Percentiles rank a stretch among this genome's conserved stretches.
These are phyloP conservation scores for Blastocladiella emersonii DNA, from an alignment of 371 early-diverging fungal species.

Conservation along the genomic window DNA sequence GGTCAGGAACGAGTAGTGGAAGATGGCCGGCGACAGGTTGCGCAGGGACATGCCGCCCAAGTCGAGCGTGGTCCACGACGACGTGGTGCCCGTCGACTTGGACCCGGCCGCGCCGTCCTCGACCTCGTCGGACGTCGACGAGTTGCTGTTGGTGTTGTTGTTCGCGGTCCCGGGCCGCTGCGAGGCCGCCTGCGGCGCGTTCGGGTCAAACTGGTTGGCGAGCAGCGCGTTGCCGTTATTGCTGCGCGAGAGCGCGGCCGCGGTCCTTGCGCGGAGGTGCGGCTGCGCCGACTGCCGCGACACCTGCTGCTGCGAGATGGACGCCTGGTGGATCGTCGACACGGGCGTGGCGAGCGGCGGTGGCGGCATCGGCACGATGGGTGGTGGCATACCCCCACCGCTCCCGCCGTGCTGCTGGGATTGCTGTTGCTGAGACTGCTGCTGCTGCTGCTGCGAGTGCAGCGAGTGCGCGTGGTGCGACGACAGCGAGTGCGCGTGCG, in stretches of 20 bases:
- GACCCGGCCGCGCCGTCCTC: slow-evolving; percentile 9
- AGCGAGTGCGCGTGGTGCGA: too few species aligned
- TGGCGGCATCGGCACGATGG: background rate
- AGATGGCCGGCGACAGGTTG: slow-evolving; percentile 55
- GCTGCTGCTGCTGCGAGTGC: too few species aligned
- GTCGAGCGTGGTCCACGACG: slow-evolving; percentile 69
- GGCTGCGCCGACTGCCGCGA: slow-evolving; percentile 66
- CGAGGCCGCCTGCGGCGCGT: slow-evolving; percentile 13
- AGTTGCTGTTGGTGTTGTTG: too few species aligned
- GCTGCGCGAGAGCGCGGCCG: background rate
- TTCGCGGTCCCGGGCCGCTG: slow-evolving; percentile 17
- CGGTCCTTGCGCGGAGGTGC: slow-evolving; percentile 46
- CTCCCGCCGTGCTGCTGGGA: background rate
- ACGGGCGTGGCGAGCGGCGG: slow-evolving; percentile 15
- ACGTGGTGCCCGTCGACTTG: slow-evolving; percentile 8
- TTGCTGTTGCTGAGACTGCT: background rate
- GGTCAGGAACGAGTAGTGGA: slow-evolving; percentile 70
- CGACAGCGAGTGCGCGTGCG: too few species aligned
- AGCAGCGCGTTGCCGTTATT: background rate
- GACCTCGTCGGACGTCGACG: background rate
- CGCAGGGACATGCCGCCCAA: slow-evolving; percentile 85
- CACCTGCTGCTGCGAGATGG: slow-evolving; percentile 49
- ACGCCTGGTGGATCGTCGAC: slow-evolving; percentile 50
- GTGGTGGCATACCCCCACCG: too few species aligned
- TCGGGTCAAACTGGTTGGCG: slow-evolving; percentile 18